Percentiles rank a stretch among this genome's conserved stretches.
These are phyloP conservation scores for Ascochyta lentis DNA, from an alignment of 2,329 filamentous ascomycete species.

Conservation along the genomic window DNA sequence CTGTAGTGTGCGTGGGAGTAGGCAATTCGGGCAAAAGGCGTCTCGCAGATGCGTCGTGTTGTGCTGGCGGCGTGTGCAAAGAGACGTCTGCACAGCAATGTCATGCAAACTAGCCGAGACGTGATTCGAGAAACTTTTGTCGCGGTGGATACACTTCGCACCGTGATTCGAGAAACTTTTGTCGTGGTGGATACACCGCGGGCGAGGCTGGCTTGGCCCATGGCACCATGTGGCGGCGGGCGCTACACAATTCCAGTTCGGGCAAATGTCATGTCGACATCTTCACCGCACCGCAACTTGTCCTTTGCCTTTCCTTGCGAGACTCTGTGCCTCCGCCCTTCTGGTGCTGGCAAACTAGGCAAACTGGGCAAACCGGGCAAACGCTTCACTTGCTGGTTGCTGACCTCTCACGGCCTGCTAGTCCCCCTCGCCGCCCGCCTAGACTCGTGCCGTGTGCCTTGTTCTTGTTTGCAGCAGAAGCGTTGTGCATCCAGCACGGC, in stretches of 20 bases:
- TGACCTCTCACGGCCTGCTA: background rate
- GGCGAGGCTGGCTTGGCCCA: constrained; percentile 12
- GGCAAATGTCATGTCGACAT: constrained; percentile 14
- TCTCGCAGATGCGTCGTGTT: background rate
- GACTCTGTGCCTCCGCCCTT: constrained; percentile 2
- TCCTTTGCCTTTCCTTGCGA: constrained; percentile 20
- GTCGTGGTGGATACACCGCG: constrained; percentile 10
- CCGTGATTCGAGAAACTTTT: constrained; percentile 17
- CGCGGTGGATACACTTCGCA: constrained; percentile 12
- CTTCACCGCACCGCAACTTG: constrained; percentile 27
- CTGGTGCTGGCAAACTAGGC: constrained; percentile 7
- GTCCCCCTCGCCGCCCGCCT: constrained; percentile 17
- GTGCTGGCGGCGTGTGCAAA: background rate
- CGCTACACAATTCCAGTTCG: constrained; percentile 23
- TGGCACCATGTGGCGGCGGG: constrained; percentile 18
- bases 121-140: constrained; percentile 17
- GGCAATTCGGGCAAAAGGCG: background rate
- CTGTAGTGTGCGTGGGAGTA: background rate
- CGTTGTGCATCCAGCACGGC: constrained; percentile 34
- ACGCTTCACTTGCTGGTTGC: constrained; percentile 7
- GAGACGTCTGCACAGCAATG: constrained; percentile 8
- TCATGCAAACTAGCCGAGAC: constrained; percentile 26
- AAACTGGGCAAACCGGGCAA: background rate
- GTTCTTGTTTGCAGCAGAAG: constrained; percentile 9
- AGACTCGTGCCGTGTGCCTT: constrained; percentile 15